Conservation (phyloP, 2,329 filamentous ascomycete species). For the Talaromyces sp. region DNA sequence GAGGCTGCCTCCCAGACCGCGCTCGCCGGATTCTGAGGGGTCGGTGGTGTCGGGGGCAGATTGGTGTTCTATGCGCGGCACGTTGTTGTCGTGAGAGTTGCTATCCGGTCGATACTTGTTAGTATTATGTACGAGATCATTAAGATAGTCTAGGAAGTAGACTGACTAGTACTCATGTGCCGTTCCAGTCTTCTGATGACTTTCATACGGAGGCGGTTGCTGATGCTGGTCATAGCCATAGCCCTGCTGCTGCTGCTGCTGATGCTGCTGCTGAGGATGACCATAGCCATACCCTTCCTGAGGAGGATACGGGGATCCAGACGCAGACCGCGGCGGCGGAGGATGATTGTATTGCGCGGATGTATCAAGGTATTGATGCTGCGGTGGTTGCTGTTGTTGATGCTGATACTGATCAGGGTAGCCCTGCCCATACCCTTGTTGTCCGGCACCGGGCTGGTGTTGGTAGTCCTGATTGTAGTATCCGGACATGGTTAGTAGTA, state of each 20-base stretch:
- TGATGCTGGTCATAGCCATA: not conserved
- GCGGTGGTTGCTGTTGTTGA: conserved; percentile 18
- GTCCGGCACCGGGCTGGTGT: not conserved
- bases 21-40: conserved; percentile 46
- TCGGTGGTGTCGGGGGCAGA: conserved; percentile 32
- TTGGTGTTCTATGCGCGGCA: not conserved
- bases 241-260: not conserved
- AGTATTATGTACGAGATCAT: not conserved
- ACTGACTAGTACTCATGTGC: conserved; percentile 16
- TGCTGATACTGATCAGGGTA: conserved; percentile 8
- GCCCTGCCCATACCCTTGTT: not conserved
- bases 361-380: conserved; percentile 20
- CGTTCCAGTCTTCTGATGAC: conserved; percentile 7
- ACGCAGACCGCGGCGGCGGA: conserved; percentile 9
- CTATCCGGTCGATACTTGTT: not conserved
- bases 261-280: conserved; percentile 21
- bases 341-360: conserved; percentile 2
- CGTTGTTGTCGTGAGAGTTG: conserved; percentile 1
- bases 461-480: conserved; percentile 14
- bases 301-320: conserved; percentile 31
- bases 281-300: conserved; percentile 30
- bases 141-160: not conserved
- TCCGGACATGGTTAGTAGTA: conserved; percentile 15
- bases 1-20: conserved; percentile 56
- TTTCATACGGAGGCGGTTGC: not conserved